Evolutionary conservation across 1,284 basidiomycete genomes (phyloP), one percentile per base, ranked within the genome.

Genomic region (Cryptococcus hybrid): DNA sequence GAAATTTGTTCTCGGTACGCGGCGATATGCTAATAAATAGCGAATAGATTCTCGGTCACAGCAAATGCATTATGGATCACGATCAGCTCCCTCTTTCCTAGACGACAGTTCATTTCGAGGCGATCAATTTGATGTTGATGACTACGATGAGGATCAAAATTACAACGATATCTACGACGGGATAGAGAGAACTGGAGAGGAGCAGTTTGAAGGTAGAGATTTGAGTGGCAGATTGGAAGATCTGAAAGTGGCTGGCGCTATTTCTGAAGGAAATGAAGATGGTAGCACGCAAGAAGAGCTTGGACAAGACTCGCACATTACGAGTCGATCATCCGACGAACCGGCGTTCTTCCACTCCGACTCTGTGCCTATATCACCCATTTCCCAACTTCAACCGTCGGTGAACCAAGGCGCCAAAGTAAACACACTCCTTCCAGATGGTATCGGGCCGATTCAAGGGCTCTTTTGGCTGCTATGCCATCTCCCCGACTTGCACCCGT

Each of bases 1-100:
- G 8, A 13, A 9, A 11, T 30, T 24, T 15, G 36, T 1, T 11
- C n/a, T 3, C 34, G 7, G 11, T 30, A 8, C 34, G 11, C 5
- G 5, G 39, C 43, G 7, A 44, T 13, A 44, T n/a, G 11, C 39
- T 18, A 18, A 43, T 40, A 30, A 6, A 44, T 24, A 37, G 11
- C 30, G 6, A 36, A n/a, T 35, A 78, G 77, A 76, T 62, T 75
- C 74, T 0, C 67, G 75, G 30, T 76, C 75, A 7, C 77, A 78
- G 59, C 71, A 76, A 47, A 62, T 72, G n/a, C 67, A 69, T 49
- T 74, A 71, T 55, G 71, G 69, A 6, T 64, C 61, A 40, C 56
- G 71, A 5, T 65, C 63, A 3, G 74, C 72, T 3, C 77, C 77
- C 5, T 76, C 75, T 0, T 78, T 78, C 51, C 64, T 77, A 54